Evolutionary conservation across 148 eudicot genomes (phyloP), one percentile per base, ranked within the genome.

Genomic region (Arbutus unedo): DNA sequence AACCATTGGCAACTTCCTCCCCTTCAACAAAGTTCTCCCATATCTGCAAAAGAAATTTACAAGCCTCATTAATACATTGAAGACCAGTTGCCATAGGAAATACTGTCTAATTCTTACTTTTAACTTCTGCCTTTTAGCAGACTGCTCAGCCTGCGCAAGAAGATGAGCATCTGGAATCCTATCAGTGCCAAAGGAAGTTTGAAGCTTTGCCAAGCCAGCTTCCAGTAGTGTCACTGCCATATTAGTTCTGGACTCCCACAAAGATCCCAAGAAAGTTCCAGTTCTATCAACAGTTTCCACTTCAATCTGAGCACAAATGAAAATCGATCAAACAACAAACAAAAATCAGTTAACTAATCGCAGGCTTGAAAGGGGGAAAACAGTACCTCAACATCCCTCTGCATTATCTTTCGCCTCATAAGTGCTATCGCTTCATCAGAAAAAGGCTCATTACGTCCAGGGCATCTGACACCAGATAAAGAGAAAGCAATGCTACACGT

Each of bases 1-100:
- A 67, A 55, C 92, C 95, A 83, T 85, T 90, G 19, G 93, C 31
- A 82, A 90, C 91, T 90, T 93, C 98, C 83, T 93, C 97, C 80
- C 99, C 99, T 86, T 96, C 98, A 25, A 91, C 93, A 87, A 88
- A 94, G 85, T 89, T 94, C 86, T 92, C 97, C 99, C 99, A 96
- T 81, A 96, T 90, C 99, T 96, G 89, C 81, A 89, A 45, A 54
- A 72, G 48, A 86, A 60, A 77, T 51, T 43, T 3, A 49, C 67
- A 6, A 83, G 75, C 19, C 70, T 45, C 25, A 16, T 49, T 67
- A 21, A 45, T 4, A 84, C 16, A 68, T 14, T 8, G n/a, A 62
- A 82, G 67, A 55, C 19, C n/a, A 79, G 43, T 15, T 21, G 73
- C 4, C 62, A 57, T 45, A 50, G n/a, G 41, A 73, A 16, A 78